phyloP scores from a whole-genome alignment of 2,329 filamentous ascomycete species.

The Geosmithia flava region DNA sequence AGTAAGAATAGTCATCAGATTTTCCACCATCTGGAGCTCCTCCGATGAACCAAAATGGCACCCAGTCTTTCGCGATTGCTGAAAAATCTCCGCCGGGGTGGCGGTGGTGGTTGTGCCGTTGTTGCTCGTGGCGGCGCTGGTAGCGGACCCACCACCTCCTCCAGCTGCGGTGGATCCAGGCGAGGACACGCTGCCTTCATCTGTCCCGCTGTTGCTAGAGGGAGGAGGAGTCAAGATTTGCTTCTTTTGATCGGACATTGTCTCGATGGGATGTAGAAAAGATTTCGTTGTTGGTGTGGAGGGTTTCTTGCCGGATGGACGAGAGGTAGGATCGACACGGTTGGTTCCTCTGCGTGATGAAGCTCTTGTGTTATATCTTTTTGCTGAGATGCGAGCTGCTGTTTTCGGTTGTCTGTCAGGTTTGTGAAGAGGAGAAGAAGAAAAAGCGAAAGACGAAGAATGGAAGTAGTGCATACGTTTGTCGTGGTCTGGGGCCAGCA shows the following conservation, averaged over 20 bases:
- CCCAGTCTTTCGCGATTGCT: neutral
- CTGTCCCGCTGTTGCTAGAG: neutral
- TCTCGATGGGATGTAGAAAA: neutral
- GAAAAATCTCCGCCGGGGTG: neutral
- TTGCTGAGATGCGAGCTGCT: neutral
- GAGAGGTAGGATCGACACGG: neutral
- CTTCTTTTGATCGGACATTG: neutral
- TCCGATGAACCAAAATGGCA: slow-evolving; percentile 3
- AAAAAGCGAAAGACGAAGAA: too few species aligned
- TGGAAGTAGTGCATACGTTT: too few species aligned
- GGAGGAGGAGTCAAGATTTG: neutral
- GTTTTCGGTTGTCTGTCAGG: neutral
- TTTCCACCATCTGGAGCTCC: slow-evolving; percentile 3
- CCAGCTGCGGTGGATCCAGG: neutral
- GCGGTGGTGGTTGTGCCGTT: neutral
- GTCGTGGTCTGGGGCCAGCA: too few species aligned
- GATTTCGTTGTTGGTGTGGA: neutral
- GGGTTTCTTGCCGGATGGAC: neutral
- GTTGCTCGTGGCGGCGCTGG: neutral
- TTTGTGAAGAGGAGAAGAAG: too few species aligned
- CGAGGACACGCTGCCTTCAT: neutral
- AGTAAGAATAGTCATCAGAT: slow-evolving; percentile 2
- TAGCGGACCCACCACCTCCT: neutral
- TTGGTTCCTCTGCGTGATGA: neutral
- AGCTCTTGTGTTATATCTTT: neutral